These are phyloP conservation scores for Alternaria brassicicola DNA, from an alignment of 2,329 filamentous ascomycete genomes.

Conservation along the genomic window DNA sequence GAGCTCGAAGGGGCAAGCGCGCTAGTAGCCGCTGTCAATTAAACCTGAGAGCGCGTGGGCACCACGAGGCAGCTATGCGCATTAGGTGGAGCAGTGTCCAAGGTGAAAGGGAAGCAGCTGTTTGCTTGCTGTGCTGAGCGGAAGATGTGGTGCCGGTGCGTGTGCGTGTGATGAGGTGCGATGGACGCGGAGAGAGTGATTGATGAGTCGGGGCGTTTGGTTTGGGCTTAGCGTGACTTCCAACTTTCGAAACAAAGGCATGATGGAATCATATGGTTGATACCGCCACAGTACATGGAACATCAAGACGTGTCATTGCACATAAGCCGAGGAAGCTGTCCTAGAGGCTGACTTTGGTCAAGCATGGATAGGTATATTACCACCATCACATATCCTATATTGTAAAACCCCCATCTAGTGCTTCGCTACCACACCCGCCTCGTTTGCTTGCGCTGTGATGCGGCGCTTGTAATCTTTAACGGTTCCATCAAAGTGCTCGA, in stretches of 20 bases:
- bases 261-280: conserved; percentile 4
- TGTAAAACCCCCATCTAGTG: conserved; percentile 41
- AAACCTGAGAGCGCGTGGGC: conserved; percentile 33
- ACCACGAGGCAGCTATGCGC: conserved; percentile 33
- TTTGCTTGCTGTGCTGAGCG: conserved; percentile 21
- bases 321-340: neutral
- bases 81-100: conserved; percentile 23
- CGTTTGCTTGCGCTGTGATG: conserved; percentile 87
- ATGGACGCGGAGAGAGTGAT: conserved; percentile 23
- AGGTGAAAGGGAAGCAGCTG: conserved; percentile 16
- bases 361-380: neutral
- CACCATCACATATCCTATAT: neutral
- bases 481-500: conserved; percentile 94
- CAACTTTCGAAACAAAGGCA: conserved; percentile 11
- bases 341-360: neutral
- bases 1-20: conserved; percentile 36
- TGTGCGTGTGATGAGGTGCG: conserved; percentile 24
- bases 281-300: conserved; percentile 9
- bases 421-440: conserved; percentile 78
- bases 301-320: neutral
- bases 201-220: conserved; percentile 21
- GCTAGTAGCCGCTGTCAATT: conserved; percentile 36
- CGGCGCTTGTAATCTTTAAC: conserved; percentile 98
- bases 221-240: conserved; percentile 30
- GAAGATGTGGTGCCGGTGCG: conserved; percentile 15